Conservation (phyloP, 2,329 filamentous ascomycete species). For the Lizonia empirigonia region DNA sequence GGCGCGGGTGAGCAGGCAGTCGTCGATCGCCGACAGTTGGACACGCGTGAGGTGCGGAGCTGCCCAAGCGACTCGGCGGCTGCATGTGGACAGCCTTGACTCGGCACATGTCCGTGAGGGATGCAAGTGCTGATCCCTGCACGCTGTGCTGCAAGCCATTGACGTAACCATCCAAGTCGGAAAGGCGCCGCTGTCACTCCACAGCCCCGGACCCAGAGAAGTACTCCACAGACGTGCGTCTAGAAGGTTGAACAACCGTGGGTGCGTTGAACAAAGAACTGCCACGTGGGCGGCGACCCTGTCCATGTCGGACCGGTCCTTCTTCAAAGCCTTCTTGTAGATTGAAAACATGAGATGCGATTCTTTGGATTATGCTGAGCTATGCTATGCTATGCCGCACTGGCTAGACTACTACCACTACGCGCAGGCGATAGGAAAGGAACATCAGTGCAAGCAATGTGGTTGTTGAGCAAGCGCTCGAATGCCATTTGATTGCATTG, state of each 20-base stretch:
- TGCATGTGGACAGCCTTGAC: constrained; percentile 12
- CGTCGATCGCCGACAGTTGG: not conserved
- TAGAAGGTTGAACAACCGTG: not conserved
- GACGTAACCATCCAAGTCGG: constrained; percentile 6
- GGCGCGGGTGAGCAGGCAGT: constrained; percentile 1
- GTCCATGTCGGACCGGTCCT: too few species aligned
- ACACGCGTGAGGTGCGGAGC: constrained; percentile 4
- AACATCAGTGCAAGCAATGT: not conserved
- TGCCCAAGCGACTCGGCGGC: constrained; percentile 11
- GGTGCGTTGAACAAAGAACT: constrained; percentile 1
- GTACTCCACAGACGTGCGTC: constrained; percentile 13
- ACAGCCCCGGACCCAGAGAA: constrained; percentile 1
- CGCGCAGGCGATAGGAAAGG: not conserved
- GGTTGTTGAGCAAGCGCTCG: constrained; percentile 7
- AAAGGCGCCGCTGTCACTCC: constrained; percentile 8
- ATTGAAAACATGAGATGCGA: not conserved
- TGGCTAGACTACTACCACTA: constrained; percentile 8
- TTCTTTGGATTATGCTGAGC: not conserved
- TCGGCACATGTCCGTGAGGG: constrained; percentile 10
- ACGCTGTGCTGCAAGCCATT: constrained; percentile 1
- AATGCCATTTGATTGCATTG: constrained; percentile 28
- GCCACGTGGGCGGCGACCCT: constrained; percentile 5
- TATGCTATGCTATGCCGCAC: constrained; percentile 13
- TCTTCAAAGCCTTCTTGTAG: not conserved
- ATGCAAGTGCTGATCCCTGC: constrained; percentile 8